phyloP scores from a whole-genome alignment of 306 rosid species.

The Myrica gale region DNA sequence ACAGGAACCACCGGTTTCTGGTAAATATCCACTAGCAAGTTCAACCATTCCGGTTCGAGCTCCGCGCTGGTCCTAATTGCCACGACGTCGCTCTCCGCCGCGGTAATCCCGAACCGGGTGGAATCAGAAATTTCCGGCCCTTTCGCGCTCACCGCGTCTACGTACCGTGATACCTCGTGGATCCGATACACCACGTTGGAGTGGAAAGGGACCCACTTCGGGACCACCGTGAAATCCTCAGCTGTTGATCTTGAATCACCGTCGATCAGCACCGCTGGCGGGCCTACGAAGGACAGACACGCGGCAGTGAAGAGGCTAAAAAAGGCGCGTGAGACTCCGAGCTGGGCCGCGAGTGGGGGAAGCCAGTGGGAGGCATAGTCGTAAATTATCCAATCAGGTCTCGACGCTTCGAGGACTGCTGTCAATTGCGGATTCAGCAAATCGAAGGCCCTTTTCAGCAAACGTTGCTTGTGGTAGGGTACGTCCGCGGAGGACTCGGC shows the following conservation, averaged over 20 bases:
- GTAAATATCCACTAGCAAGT: conserved; percentile 30
- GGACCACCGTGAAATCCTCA: conserved; percentile 1
- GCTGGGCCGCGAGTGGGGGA: conserved; percentile 34
- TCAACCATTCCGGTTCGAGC: conserved; percentile 46
- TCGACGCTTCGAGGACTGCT: conserved; percentile 18
- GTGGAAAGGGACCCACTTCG: background rate
- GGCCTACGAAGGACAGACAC: conserved; percentile 19
- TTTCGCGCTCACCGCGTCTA: conserved; percentile 3
- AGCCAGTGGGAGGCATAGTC: conserved; percentile 59
- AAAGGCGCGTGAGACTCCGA: conserved; percentile 18
- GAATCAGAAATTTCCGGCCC: conserved; percentile 26
- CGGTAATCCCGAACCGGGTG: conserved; percentile 31
- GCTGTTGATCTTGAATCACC: background rate
- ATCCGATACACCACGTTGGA: background rate
- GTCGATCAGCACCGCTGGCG: conserved; percentile 18
- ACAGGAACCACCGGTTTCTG: conserved; percentile 33
- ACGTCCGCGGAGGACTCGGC: conserved; percentile 48
- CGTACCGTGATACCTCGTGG: conserved; percentile 9
- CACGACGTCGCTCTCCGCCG: conserved; percentile 33
- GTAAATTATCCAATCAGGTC: conserved; percentile 48
- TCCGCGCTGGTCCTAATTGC: conserved; percentile 32
- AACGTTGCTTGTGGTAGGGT: conserved; percentile 35
- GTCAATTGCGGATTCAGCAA: background rate
- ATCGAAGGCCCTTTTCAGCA: conserved; percentile 16
- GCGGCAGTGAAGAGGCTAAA: conserved; percentile 37